A percentile compares a stretch with the other conserved stretches of the same genome.
phyloP scores from a whole-genome alignment of 1,139 yeast genomes.

The Candida glucosophila region DNA sequence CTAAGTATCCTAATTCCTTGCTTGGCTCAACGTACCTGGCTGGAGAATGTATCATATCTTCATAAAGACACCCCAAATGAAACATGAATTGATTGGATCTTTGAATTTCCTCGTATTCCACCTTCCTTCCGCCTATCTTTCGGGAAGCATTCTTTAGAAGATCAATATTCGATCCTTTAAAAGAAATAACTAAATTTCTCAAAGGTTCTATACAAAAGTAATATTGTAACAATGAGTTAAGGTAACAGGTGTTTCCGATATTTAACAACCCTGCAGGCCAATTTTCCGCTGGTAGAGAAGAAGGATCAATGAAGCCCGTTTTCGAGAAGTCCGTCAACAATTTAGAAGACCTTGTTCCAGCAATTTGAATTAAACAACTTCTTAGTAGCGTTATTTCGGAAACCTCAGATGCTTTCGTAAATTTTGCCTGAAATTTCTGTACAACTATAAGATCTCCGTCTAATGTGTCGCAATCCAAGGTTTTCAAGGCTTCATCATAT shows the following conservation, averaged over 20 bases:
- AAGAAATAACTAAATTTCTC: constrained; percentile 55
- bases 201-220: constrained; percentile 82
- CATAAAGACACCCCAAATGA: constrained; percentile 60
- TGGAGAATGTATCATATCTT: constrained; percentile 57
- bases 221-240: constrained; percentile 82
- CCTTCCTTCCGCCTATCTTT: constrained; percentile 80
- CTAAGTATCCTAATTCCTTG: constrained; percentile 77
- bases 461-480: constrained; percentile 33
- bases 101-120: constrained; percentile 62
- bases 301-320: constrained; percentile 55
- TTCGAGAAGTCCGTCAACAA: constrained; percentile 44
- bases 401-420: constrained; percentile 10
- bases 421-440: constrained; percentile 41
- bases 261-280: constrained; percentile 92
- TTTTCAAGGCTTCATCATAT: constrained; percentile 26
- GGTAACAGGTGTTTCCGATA: constrained; percentile 91
- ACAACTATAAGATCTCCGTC: constrained; percentile 51
- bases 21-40: constrained; percentile 70
- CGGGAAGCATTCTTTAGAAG: constrained; percentile 21
- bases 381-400: constrained; percentile 41
- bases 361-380: constrained; percentile 41
- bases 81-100: constrained; percentile 77
- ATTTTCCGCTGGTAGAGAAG: constrained; percentile 50
- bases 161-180: constrained; percentile 27
- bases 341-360: constrained; percentile 40